Base-by-base conservation (phyloP, 495 filamentous ascomycete species). In the Clavariopsis aquatica region DNA sequence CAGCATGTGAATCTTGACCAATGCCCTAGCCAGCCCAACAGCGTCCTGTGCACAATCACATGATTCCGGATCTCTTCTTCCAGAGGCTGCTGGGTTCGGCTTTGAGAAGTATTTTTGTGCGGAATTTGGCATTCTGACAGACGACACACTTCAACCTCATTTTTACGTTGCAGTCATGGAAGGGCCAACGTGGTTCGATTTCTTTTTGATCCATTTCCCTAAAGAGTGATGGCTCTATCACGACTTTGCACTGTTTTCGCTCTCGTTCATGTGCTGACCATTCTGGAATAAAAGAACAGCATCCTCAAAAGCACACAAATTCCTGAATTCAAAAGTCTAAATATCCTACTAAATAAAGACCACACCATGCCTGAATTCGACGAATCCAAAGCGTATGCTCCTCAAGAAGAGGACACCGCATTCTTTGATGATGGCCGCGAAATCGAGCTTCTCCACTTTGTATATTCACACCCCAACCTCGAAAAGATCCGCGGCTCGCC, bases 401-500 rank as follows among this genome's bases (percentile, higher is more conserved):
- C 67, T 52, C 75, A 82, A 38, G 60, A 62, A 62, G 64, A 64
- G n/a, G 61, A 57, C n/a, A 65, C 53, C 9, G 43, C 23, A 38
- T 58, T 82, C 82, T 87, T 84, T 58, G 80, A 90, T 63, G 85
- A 89, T 69, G 87, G 87, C 41, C 83, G 87, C n/a, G 89, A 93
- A 68, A 81, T 85, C 31, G 85, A 89, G 53, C 81, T 93, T 0
- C 80, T 93, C 1, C 82, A 88, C 52, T 89, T 82, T 71, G 78
- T 95, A 46, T 87, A 87, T 70, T 71, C 64, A 45, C 83, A 84
- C 45, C 81, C 85, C 0, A 75, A 84, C 62, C 65, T 83, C 45
- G 81, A 85, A 10, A 73, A 82, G 19, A 80, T 93, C 54, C 79
- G 85, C 20, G 83, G 82, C n/a, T 83, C 84, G 43, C 89, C 90